Evolutionary conservation across 2,329 filamentous ascomycete species (phyloP).

Genomic region (Exophiala calicioides): DNA sequence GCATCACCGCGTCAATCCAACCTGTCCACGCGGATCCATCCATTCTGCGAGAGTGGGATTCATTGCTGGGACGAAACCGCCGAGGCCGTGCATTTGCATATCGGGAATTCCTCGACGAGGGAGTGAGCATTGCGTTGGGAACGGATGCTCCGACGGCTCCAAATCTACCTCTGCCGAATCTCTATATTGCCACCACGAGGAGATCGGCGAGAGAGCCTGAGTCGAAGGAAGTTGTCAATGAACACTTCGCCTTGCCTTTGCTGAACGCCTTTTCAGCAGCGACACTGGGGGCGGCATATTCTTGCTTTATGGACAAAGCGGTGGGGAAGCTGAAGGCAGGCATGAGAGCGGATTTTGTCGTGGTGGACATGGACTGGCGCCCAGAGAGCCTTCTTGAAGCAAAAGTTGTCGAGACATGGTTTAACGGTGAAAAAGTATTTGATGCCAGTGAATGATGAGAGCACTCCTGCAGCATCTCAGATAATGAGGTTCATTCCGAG

Average conservation of each 20-base stretch:
- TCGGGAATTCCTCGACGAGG: slow-evolving; percentile 50
- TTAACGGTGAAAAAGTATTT: slow-evolving; percentile 41
- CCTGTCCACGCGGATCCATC: slow-evolving; percentile 46
- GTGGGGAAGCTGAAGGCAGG: slow-evolving; percentile 45
- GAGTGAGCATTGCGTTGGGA: slow-evolving; percentile 49
- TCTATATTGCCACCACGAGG: slow-evolving; percentile 53
- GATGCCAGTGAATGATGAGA: slow-evolving; percentile 11
- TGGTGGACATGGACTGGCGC: slow-evolving; percentile 42
- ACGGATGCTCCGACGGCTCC: slow-evolving; percentile 53
- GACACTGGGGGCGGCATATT: slow-evolving; percentile 49
- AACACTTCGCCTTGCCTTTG: slow-evolving; percentile 45
- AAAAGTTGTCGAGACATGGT: slow-evolving; percentile 49
- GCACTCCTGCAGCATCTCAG: background rate
- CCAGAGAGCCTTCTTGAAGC: slow-evolving; percentile 45
- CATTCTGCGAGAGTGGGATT: slow-evolving; percentile 51
- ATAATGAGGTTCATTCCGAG: too few species aligned
- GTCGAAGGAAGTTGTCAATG: slow-evolving; percentile 43
- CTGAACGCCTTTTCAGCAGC: slow-evolving; percentile 47
- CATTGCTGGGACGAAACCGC: slow-evolving; percentile 47
- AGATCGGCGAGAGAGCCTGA: slow-evolving; percentile 46
- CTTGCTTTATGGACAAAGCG: slow-evolving; percentile 43
- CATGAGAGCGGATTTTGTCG: slow-evolving; percentile 47
- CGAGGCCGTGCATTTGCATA: slow-evolving; percentile 54
- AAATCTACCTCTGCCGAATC: slow-evolving; percentile 47
- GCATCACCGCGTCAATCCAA: slow-evolving; percentile 47